Evolutionary conservation across 208 protist genomes (phyloP).

Genomic region (Wallacemonas rigidus): DNA sequence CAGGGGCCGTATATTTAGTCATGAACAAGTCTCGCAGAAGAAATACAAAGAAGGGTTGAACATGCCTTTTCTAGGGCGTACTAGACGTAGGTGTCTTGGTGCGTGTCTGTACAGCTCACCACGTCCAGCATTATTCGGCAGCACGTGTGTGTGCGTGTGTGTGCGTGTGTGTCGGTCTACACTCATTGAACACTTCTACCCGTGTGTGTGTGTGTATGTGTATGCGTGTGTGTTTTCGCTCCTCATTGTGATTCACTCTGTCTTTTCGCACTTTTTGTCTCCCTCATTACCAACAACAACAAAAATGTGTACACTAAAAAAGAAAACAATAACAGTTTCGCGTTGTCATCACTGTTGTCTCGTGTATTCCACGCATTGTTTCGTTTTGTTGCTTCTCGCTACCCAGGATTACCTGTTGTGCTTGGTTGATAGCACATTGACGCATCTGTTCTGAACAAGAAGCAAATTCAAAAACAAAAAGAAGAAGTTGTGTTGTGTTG

Average conservation of each 20-base stretch:
- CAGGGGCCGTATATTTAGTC: too few species aligned
- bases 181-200: neutral
- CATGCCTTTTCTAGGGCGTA: too few species aligned
- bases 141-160: too few species aligned
- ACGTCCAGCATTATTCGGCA: too few species aligned
- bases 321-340: neutral
- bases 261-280: neutral
- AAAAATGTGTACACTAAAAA: neutral
- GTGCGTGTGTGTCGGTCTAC: too few species aligned
- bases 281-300: neutral
- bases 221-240: neutral
- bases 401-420: neutral
- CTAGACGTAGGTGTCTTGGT: too few species aligned
- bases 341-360: neutral
- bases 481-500: neutral
- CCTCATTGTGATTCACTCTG: neutral
- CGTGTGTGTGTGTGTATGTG: neutral
- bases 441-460: too few species aligned
- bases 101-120: too few species aligned
- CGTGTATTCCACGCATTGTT: neutral
- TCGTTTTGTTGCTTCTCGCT: neutral
- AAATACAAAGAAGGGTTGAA: too few species aligned
- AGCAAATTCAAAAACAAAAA: slow-evolving; percentile 6
- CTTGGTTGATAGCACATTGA: too few species aligned
- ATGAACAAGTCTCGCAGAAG: too few species aligned